phyloP scores from a whole-genome alignment of 2,329 filamentous ascomycete species.

The Penicillium sp. region DNA sequence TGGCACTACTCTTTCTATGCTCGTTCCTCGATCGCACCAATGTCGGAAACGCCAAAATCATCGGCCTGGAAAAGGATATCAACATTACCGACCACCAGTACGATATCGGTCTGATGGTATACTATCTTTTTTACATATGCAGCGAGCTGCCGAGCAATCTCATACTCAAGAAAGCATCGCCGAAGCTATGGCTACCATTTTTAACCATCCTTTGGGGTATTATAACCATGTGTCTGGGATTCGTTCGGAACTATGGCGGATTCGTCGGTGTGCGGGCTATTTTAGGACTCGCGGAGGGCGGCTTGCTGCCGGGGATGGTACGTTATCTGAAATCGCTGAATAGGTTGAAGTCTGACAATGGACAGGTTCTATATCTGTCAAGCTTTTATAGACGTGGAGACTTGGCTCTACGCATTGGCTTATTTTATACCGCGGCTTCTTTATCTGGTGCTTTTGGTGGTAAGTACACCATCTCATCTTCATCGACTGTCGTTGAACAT shows the following conservation, averaged over 20 bases:
- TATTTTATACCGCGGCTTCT: conserved; percentile 65
- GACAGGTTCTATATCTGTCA: conserved; percentile 59
- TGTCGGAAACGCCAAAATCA: conserved; percentile 65
- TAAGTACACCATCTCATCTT: conserved; percentile 6
- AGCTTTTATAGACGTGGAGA: conserved; percentile 58
- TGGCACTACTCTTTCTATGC: conserved; percentile 62
- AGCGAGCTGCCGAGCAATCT: conserved; percentile 63
- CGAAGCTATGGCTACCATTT: conserved; percentile 57
- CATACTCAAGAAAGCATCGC: conserved; percentile 58
- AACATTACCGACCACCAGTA: conserved; percentile 59
- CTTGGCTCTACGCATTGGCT: conserved; percentile 59
- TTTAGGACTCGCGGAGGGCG: conserved; percentile 61
- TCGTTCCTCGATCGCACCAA: conserved; percentile 67
- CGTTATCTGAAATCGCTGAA: conserved; percentile 5
- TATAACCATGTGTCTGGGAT: conserved; percentile 46
- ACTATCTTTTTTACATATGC: conserved; percentile 57
- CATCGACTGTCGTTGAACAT: neutral
- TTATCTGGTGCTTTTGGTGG: conserved; percentile 62
- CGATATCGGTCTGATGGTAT: conserved; percentile 59
- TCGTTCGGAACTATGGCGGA: conserved; percentile 43
- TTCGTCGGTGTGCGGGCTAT: conserved; percentile 60
- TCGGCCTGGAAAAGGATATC: conserved; percentile 57
- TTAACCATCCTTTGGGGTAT: conserved; percentile 57
- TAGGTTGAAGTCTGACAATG: conserved; percentile 5
- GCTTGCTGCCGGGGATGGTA: conserved; percentile 62